Evolutionary conservation across 257 asterid species (phyloP).

Genomic region (Lithospermum erythrorhizon): DNA sequence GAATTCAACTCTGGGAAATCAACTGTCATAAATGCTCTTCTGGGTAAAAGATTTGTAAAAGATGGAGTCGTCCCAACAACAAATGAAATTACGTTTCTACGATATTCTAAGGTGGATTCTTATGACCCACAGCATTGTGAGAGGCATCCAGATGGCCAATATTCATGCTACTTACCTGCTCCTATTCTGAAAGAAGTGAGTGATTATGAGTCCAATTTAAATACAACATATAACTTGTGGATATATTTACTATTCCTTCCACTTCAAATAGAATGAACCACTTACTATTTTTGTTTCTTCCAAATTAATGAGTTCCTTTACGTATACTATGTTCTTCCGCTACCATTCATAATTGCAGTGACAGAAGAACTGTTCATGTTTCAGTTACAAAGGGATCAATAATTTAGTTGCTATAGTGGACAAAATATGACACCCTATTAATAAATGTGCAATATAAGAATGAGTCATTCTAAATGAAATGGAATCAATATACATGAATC

Average conservation of each 20-base stretch:
- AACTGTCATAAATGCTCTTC: slow-evolving; percentile 91
- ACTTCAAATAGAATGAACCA: no score
- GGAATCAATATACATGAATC: not conserved
- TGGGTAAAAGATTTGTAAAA: slow-evolving; percentile 70
- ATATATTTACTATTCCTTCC: not conserved
- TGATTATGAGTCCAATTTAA: slow-evolving; percentile 4
- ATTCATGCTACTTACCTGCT: slow-evolving; percentile 83
- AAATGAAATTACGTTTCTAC: slow-evolving; percentile 87
- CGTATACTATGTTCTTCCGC: no score
- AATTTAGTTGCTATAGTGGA: not conserved
- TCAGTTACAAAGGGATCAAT: not conserved
- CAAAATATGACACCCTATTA: not conserved
- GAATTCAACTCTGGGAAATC: slow-evolving; percentile 99
- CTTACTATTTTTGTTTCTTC: no score
- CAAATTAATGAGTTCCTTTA: no score
- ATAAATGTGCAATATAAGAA: not conserved
- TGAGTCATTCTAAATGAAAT: not conserved
- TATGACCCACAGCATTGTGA: slow-evolving; percentile 58
- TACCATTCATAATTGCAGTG: no score
- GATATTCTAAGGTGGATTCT: slow-evolving; percentile 53
- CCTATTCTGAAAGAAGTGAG: slow-evolving; percentile 89
- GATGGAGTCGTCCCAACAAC: slow-evolving; percentile 99
- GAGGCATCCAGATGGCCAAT: slow-evolving; percentile 97
- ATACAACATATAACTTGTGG: not conserved
- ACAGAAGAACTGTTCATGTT: not conserved